These are phyloP conservation scores for Pyrenophora seminiperda DNA, from an alignment of 2,329 filamentous ascomycete genomes.

Conservation along the genomic window DNA sequence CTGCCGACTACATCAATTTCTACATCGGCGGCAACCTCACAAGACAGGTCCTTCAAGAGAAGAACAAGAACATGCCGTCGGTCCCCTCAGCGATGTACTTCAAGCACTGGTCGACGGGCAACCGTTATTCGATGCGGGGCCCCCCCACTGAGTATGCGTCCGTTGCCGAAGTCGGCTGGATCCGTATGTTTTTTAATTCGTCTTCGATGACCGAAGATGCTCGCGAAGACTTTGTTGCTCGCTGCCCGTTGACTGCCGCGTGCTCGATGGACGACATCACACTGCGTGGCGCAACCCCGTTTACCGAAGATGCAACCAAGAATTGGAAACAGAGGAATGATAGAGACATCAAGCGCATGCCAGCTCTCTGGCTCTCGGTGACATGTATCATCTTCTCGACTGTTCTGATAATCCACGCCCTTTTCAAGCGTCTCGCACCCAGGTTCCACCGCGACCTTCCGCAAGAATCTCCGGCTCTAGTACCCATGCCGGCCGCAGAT, in stretches of 20 bases:
- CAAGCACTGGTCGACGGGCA: constrained; percentile 57
- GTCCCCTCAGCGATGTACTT: constrained; percentile 52
- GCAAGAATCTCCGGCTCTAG: not conserved
- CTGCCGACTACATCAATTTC: constrained; percentile 49
- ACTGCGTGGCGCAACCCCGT: constrained; percentile 43
- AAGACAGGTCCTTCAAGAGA: constrained; percentile 41
- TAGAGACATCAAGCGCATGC: constrained; percentile 34
- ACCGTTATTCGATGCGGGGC: constrained; percentile 52
- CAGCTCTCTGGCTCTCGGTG: constrained; percentile 42
- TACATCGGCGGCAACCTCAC: constrained; percentile 49
- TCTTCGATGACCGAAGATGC: constrained; percentile 43
- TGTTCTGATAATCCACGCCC: constrained; percentile 38
- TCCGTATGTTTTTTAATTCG: constrained; percentile 58
- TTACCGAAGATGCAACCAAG: constrained; percentile 23
- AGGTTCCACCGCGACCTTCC: constrained; percentile 9
- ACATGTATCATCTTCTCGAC: constrained; percentile 38
- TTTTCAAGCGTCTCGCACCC: constrained; percentile 31
- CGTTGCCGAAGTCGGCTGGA: constrained; percentile 53
- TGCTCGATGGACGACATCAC: constrained; percentile 46
- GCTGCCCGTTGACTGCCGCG: constrained; percentile 21
- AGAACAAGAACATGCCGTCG: constrained; percentile 45
- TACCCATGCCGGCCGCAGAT: not conserved
- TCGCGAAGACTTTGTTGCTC: constrained; percentile 9
- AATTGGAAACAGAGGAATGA: constrained; percentile 40
- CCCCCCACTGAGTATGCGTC: constrained; percentile 48